Conservation (phyloP, 208 protist genomes). For the Acanthamoeba healyi region DNA sequence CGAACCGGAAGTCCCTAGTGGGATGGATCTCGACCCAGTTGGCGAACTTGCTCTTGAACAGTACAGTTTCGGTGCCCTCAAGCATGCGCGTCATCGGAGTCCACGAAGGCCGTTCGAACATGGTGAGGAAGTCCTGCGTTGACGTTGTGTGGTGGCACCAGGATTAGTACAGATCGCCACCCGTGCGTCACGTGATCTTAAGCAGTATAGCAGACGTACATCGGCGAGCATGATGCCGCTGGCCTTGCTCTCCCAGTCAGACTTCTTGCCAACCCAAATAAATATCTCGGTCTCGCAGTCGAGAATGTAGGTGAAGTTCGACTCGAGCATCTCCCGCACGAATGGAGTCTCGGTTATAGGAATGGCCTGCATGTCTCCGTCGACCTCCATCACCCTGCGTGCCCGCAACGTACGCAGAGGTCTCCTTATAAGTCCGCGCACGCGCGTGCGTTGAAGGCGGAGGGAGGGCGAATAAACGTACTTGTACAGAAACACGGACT, state of each 20-base stretch:
- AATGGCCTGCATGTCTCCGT: constrained; percentile 66
- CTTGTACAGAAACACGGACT: constrained; percentile 75
- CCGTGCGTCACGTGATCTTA: too few relatives aligned
- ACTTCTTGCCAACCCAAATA: constrained; percentile 83
- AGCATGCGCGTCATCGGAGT: constrained; percentile 75
- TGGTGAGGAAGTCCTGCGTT: constrained; percentile 64
- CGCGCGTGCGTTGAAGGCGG: too few relatives aligned
- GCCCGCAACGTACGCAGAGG: background rate
- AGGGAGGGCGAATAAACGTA: background rate
- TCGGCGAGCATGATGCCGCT: constrained; percentile 71
- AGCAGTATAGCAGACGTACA: background rate
- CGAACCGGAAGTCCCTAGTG: background rate
- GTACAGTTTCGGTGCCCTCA: constrained; percentile 65
- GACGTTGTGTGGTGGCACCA: background rate
- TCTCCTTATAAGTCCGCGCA: too few relatives aligned
- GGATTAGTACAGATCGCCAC: too few relatives aligned
- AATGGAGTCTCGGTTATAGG: constrained; percentile 27
- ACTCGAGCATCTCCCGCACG: constrained; percentile 69
- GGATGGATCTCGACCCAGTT: constrained; percentile 70
- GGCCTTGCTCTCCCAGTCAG: constrained; percentile 75
- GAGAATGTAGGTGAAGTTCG: constrained; percentile 79
- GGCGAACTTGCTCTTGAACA: constrained; percentile 77
- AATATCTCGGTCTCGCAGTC: constrained; percentile 84
- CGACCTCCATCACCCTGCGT: constrained; percentile 63
- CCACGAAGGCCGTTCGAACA: constrained; percentile 73